Percentiles rank a stretch among this genome's conserved stretches.
Evolutionary conservation across 129 eudicot species (phyloP).

Genomic region (Saussurea involucrata): DNA sequence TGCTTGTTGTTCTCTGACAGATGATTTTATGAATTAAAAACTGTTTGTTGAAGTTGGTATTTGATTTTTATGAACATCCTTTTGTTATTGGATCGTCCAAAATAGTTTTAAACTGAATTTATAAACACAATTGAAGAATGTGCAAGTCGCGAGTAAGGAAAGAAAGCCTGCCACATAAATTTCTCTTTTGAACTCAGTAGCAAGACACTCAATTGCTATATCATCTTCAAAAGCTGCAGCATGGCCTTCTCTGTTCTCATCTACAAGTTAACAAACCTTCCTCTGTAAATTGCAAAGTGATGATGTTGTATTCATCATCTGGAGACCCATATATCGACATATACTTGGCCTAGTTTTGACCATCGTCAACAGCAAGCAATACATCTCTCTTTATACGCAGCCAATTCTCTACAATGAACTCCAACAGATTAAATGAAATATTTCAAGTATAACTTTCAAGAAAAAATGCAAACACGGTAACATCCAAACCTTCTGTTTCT

Average conservation of each 20-base stretch:
- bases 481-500: neutral
- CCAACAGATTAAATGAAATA: conserved; percentile 14
- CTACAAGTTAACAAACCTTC: conserved; percentile 84
- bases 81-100: no score
- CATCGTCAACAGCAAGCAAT: conserved; percentile 71
- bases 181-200: conserved; percentile 88
- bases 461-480: neutral
- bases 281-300: conserved; percentile 82
- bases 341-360: conserved; percentile 88
- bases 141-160: no score
- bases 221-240: conserved; percentile 97
- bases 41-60: no score
- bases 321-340: conserved; percentile 86
- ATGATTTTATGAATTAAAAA: no score
- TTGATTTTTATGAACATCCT: no score
- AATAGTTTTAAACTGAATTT: no score
- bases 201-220: conserved; percentile 89
- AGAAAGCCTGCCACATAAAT: conserved; percentile 68
- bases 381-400: conserved; percentile 90
- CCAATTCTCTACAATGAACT: conserved; percentile 58
- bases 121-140: no score
- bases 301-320: conserved; percentile 83
- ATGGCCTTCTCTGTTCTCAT: conserved; percentile 82
- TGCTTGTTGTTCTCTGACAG: no score
- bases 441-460: neutral